Evolutionary conservation across 129 eudicot species (phyloP).

Genomic region (Scalesia atractyloides): DNA sequence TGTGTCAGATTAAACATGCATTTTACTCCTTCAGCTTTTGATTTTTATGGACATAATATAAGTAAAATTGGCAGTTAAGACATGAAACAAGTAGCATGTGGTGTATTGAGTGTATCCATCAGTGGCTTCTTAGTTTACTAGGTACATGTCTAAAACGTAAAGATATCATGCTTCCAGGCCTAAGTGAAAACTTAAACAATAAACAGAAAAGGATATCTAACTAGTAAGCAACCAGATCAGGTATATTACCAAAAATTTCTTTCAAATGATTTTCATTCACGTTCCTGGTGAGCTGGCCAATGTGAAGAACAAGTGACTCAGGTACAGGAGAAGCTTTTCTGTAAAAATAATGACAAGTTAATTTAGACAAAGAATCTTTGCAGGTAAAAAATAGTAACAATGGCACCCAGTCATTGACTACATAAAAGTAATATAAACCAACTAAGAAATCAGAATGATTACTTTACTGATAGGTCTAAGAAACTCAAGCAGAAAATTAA

Average conservation of each 20-base stretch:
- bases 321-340: slow-evolving; percentile 84
- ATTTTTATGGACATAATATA: neutral
- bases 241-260: slow-evolving; percentile 78
- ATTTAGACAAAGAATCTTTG: neutral
- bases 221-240: neutral
- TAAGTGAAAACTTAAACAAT: slow-evolving; percentile 4
- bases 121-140: neutral
- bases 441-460: neutral
- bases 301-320: slow-evolving; percentile 81
- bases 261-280: slow-evolving; percentile 89
- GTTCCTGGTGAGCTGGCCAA: slow-evolving; percentile 87
- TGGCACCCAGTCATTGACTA: neutral
- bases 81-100: neutral
- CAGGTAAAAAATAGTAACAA: neutral
- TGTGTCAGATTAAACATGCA: neutral
- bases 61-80: neutral
- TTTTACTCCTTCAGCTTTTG: neutral
- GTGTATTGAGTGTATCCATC: neutral
- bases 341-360: slow-evolving; percentile 13
- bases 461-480: neutral
- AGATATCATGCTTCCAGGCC: neutral
- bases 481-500: neutral
- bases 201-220: neutral
- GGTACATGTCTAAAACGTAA: neutral
- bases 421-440: neutral